Evolutionary conservation across 441 rosid species (phyloP), one percentile per base, ranked within the genome.

Genomic region (Biscutella laevigata): DNA sequence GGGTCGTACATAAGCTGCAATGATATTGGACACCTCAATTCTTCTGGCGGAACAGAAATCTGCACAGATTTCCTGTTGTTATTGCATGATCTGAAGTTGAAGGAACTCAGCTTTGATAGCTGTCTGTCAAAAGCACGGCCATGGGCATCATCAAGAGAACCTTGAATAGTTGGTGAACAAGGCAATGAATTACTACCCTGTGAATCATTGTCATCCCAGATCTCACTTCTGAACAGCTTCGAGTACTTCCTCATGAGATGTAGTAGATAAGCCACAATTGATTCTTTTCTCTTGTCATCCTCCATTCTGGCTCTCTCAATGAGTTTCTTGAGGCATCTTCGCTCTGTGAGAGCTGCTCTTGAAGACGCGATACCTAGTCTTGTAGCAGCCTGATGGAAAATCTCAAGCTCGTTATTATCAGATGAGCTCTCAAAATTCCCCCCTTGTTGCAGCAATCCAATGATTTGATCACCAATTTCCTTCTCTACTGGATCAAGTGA

Each of bases 1-100:
- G 99, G 99, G 56, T 94, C 97, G 27, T 74, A 77, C 97, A 94
- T 94, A 56, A 94, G 83, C 71, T 94, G 99, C 76, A 94, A 66
- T 2, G 96, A 88, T 71, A 89, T 94, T 0, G 99, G 95, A 74
- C 99, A 94, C 74, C 88, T 83, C 65, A 94, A 52, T 64, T 88
- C 99, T 61, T 94, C 97, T 21, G 99, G 99, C n/a, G 96, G 87
- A 64, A 80, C 59, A 27, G 84, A 67, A 64, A 84, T 69, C 49
- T 71, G 88, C 42, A 81, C 83, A 21, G 88, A 86, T 73, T 66
- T 86, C 68, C 81, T 74, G 55, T 38, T 56, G 72, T 37, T 82
- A 69, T 33, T 67, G 68, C 39, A 77, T 9, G 84, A 59, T 74
- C 66, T 84, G 74, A 92, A 88, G 69, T 88, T 81, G 34, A 92